Base-by-base conservation (phyloP, 1,284 basidiomycete genomes). In the Paramarasmius palmivorus region DNA sequence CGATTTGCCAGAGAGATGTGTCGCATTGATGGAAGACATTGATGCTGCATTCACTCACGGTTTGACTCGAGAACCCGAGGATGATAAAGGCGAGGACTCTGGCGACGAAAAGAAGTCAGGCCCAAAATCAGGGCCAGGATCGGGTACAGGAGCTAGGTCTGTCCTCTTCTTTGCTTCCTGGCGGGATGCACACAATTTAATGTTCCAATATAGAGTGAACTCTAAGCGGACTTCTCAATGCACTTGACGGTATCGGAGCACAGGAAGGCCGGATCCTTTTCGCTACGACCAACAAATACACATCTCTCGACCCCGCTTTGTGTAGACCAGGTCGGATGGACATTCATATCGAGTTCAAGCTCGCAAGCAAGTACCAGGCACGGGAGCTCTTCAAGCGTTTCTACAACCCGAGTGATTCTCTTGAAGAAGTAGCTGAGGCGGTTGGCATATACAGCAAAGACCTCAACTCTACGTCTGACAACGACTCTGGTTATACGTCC, bases 1-100 rank as follows among this genome's bases (percentile, higher is more conserved):
- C 8, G 75, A 79, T 6, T 76, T 92, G 1, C 89, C 90, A 39
- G 76, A 82, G 49, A 75, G 79, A 58, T 88, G 84, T 58, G 86
- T 93, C 53, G 83, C 87, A 0, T 72, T 93, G 20, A 88, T 93
- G 79, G 90, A 93, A 68, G 90, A 90, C 62, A 86, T 91, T 54
- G 88, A 91, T 57, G 88, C 84, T 3, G 86, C 86, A 0, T 88
- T 90, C 66, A 79, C 78, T 36, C 77, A 79, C 52, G 75, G 76
- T 23, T 60, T 88, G 36, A 82, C 74, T 53, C 81, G 83, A 17
- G 74, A 76, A 47, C 58, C 55, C n/a, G 47, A 59, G 5, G 59
- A 57, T 8, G 53, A 47, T 34, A 47, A 55, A 22, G 50, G 51
- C 23, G 40, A 47, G 41, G 50, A 54, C 8, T 29, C 29, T 38